These are phyloP conservation scores for Podosphaera aphanis DNA, from an alignment of 2,329 filamentous ascomycete genomes.

Conservation along the genomic window DNA sequence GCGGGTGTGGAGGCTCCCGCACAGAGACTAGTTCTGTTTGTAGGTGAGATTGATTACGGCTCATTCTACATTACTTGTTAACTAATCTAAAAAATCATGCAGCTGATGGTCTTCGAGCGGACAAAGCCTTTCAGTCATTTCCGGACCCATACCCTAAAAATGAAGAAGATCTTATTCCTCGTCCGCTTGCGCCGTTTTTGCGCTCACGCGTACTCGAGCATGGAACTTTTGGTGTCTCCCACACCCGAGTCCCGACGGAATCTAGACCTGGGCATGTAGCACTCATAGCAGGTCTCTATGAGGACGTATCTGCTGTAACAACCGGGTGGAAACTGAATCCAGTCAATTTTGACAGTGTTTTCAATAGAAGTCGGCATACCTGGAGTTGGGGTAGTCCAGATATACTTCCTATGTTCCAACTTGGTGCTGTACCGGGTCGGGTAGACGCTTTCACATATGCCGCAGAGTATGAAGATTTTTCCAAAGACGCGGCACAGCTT, in stretches of 20 bases:
- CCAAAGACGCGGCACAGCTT: constrained; percentile 52
- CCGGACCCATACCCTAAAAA: constrained; percentile 58
- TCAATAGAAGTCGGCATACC: constrained; percentile 87
- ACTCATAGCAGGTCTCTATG: constrained; percentile 85
- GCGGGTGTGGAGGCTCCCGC: constrained; percentile 46
- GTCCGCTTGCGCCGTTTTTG: constrained; percentile 72
- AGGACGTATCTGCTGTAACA: constrained; percentile 90
- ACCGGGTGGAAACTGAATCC: constrained; percentile 98
- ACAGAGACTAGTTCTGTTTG: constrained; percentile 75
- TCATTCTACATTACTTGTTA: background rate
- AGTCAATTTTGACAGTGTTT: constrained; percentile 95
- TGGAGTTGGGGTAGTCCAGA: constrained; percentile 99
- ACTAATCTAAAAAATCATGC: constrained; percentile 1
- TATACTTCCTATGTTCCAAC: constrained; percentile 90
- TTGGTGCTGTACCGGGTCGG: constrained; percentile 67
- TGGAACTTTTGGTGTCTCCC: constrained; percentile 90
- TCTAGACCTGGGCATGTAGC: constrained; percentile 92
- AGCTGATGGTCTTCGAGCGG: constrained; percentile 83
- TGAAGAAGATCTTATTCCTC: constrained; percentile 41
- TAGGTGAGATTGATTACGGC: constrained; percentile 32
- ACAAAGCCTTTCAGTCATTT: constrained; percentile 90
- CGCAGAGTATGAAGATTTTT: constrained; percentile 75
- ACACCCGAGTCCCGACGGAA: constrained; percentile 90
- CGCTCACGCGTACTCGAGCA: constrained; percentile 71
- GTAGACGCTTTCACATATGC: constrained; percentile 75